Conservation (phyloP, 495 filamentous ascomycete genomes). For the Podospora appendiculata region DNA sequence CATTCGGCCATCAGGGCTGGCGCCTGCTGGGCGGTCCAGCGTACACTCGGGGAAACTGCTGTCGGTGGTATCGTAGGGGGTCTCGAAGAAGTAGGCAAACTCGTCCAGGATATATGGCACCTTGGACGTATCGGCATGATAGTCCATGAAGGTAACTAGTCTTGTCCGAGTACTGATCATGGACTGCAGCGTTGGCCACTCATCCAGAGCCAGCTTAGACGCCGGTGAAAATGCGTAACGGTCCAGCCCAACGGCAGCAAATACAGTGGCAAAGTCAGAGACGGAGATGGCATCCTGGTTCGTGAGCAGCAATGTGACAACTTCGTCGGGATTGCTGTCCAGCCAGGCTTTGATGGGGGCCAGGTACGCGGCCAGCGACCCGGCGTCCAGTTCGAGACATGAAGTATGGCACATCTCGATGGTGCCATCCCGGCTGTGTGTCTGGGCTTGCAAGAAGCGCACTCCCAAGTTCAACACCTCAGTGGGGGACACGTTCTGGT, state of each 20-base stretch:
- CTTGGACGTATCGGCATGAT: conserved; percentile 61
- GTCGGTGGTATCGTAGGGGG: conserved; percentile 52
- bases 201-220: conserved; percentile 50
- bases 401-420: conserved; percentile 55
- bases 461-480: conserved; percentile 72
- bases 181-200: conserved; percentile 70
- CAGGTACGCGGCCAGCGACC: conserved; percentile 59
- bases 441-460: conserved; percentile 76
- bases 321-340: conserved; percentile 62
- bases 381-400: conserved; percentile 64
- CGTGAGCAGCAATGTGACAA: conserved; percentile 72
- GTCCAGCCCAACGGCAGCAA: conserved; percentile 54
- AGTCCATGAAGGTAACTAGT: conserved; percentile 49
- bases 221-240: conserved; percentile 57
- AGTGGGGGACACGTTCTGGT: conserved; percentile 57
- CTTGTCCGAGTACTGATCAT: conserved; percentile 52
- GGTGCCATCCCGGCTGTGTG: conserved; percentile 44
- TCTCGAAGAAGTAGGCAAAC: conserved; percentile 64
- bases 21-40: conserved; percentile 50
- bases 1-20: conserved; percentile 49
- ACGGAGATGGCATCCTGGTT: conserved; percentile 61
- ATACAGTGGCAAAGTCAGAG: conserved; percentile 48
- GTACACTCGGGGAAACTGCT: conserved; percentile 49
- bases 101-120: conserved; percentile 66
- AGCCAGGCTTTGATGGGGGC: conserved; percentile 59